phyloP scores from a whole-genome alignment of 2,329 filamentous ascomycete species.

The Moelleriella libera region DNA sequence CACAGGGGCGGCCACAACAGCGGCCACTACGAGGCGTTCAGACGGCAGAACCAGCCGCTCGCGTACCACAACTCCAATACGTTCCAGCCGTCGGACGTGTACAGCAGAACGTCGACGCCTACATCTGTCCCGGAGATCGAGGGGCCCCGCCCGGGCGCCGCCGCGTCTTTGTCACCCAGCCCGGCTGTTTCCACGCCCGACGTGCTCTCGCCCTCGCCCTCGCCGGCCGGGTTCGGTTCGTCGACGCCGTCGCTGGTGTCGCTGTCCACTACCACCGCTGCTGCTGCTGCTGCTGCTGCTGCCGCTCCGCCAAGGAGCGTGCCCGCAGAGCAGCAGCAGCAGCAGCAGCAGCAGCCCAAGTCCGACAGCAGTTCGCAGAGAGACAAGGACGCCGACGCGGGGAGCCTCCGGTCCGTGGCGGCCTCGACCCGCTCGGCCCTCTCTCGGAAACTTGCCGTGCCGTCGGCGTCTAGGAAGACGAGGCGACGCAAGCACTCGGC shows the following conservation, averaged over 20 bases:
- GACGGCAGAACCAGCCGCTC: constrained; percentile 64
- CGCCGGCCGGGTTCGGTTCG: constrained; percentile 14
- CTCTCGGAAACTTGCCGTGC: constrained; percentile 14
- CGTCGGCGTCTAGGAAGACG: constrained; percentile 17
- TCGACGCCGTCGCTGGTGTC: constrained; percentile 25
- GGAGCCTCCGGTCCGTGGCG: constrained; percentile 40
- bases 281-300: constrained; percentile 6
- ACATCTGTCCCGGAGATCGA: constrained; percentile 31
- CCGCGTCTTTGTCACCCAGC: constrained; percentile 16
- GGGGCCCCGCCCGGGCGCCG: constrained; percentile 16
- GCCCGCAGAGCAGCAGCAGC: constrained; percentile 8
- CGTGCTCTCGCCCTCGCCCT: constrained; percentile 24
- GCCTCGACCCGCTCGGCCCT: constrained; percentile 41
- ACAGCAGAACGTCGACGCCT: constrained; percentile 47
- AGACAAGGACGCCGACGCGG: constrained; percentile 31
- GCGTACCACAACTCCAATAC: constrained; percentile 74
- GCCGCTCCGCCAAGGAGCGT: constrained; percentile 16
- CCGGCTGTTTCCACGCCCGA: constrained; percentile 33
- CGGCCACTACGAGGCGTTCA: constrained; percentile 93
- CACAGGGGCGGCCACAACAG: constrained; percentile 94
- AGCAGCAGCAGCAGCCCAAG: constrained; percentile 6
- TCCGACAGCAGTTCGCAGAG: constrained; percentile 9
- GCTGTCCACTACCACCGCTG: background rate
- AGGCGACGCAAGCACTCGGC: constrained; percentile 42
- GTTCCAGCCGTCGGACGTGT: constrained; percentile 62